Base-by-base conservation (phyloP, 2,329 filamentous ascomycete genomes). In the Emmonsia crescens region DNA sequence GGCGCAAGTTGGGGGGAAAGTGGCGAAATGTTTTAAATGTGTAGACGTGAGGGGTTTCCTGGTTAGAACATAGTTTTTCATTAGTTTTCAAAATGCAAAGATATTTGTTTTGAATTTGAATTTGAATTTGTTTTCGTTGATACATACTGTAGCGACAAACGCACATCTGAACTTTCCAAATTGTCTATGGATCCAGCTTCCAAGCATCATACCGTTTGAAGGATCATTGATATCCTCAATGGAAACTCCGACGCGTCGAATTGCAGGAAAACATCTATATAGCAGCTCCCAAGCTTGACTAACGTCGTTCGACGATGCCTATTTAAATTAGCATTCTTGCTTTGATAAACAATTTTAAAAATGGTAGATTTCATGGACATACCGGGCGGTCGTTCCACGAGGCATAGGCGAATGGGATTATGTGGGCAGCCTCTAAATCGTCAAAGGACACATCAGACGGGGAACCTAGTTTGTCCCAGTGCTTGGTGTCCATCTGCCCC, bases 241-340 rank as follows among this genome's bases (percentile, higher is more conserved):
- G n/a, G 19, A 40, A 6, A 56, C 5, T n/a, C 33, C 33, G 4
- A 40, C 33, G 19, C 33, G 33, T 27, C 33, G 19, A 24, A 38
- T 40, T 36, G 29, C 16, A 40, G 52, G 52, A 24, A 56, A 56
- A 24, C 33, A 56, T 40, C 8, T 24, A 24, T 40, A 56, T 21
- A 56, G n/a, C 16, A 40, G 9, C 52, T 54, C 10, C 52, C 33
- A 56, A 21, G n/a, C 33, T 12, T 56, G 40, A 14, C 6, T 40
- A 40, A 40, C n/a, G 29, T 52, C 16, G 12, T 12, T 33, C 3
- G 3, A n/a, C 19, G 27, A n/a, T 3, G 5, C 16, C 49, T 52
- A 56, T 38, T 40, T 38, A 56, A 56, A 56, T 56, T 19, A 56
- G 52, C 52, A 56, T 56, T 56, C 12, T 24, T 56, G 52, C 29